Evolutionary conservation across 495 filamentous ascomycete species (phyloP), one percentile per base, ranked within the genome.

Genomic region (Platismatia glauca): DNA sequence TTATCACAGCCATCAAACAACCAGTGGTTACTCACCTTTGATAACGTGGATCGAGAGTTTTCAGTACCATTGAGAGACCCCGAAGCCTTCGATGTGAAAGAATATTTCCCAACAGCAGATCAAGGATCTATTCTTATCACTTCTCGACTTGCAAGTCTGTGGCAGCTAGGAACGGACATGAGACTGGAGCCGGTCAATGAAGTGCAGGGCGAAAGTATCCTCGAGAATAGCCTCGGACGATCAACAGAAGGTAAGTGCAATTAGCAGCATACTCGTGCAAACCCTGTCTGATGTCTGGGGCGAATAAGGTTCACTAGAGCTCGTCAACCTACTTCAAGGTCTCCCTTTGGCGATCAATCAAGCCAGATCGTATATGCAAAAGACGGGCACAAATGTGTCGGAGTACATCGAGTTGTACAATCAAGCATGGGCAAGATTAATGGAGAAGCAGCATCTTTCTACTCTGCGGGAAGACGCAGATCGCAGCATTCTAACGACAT

Each of bases 61-160:
- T 43, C 41, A 43, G 41, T 43, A 43, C 16, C 63, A 68, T 76
- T 52, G 72, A 78, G 18, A 69, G 65, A 65, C 55, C 55, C 63
- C 57, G 64, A 66, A 65, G 68, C 66, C 39, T 75, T 72, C 55
- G 63, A 77, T 68, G 64, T 76, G 34, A 64, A 63, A 63, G 60
- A 64, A 35, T 78, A 75, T 60, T 69, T 77, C 48, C 70, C 69
- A 37, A 52, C 44, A 55, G 66, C 68, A 53, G 68, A 77, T 64
- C 67, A 76, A 55, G 74, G 74, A 33, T 76, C 70, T 58, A 72
- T 77, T 35, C 61, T 78, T 29, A 71, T 78, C 63, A 78, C 74
- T 16, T 75, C 71, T 48, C 70, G 74, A 27, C 68, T 70, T 60
- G 39, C 52, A 44, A 46, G 59, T 39, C 66, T 71, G 15, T 43